A percentile compares a stretch with the other conserved stretches of the same genome.
Conservation (phyloP, 2,329 filamentous ascomycete genomes). For the Cladophialophora yegresii region DNA sequence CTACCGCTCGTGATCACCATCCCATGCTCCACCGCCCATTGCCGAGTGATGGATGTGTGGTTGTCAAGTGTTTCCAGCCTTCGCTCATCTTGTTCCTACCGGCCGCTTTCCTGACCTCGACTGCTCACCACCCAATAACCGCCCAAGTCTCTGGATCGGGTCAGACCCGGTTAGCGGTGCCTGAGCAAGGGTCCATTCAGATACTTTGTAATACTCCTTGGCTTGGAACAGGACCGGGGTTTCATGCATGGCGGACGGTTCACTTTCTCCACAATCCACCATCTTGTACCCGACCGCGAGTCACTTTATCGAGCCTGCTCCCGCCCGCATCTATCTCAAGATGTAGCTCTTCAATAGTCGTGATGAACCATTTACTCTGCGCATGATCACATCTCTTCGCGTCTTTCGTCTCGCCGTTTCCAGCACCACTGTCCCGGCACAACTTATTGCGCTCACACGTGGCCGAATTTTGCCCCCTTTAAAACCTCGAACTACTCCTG, state of each 20-base stretch:
- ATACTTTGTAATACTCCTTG: not conserved
- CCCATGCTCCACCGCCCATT: not conserved
- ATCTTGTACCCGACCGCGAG: not conserved
- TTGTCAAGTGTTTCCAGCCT: not conserved
- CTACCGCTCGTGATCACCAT: not conserved
- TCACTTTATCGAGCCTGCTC: conserved; percentile 6
- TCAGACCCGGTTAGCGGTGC: conserved; percentile 19
- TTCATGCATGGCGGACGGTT: conserved; percentile 8
- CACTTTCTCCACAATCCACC: conserved; percentile 9
- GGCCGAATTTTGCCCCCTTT: conserved; percentile 3
- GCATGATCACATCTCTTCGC: conserved; percentile 14
- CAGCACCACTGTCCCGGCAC: not conserved
- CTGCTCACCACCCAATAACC: conserved; percentile 27
- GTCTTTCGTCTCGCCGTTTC: conserved; percentile 1
- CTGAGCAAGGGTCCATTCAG: conserved; percentile 17
- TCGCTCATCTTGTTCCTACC: conserved; percentile 11
- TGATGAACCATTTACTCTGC: not conserved
- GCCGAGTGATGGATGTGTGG: not conserved
- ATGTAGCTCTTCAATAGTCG: conserved; percentile 5
- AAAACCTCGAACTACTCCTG: conserved; percentile 21
- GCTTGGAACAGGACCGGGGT: conserved; percentile 16
- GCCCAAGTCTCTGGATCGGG: conserved; percentile 21
- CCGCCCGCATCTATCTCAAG: not conserved
- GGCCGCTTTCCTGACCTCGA: conserved; percentile 15
- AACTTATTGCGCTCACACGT: not conserved